Percentiles rank a stretch among this genome's conserved stretches.
phyloP scores from a whole-genome alignment of 306 rosid species.

The Sophora flavescens region DNA sequence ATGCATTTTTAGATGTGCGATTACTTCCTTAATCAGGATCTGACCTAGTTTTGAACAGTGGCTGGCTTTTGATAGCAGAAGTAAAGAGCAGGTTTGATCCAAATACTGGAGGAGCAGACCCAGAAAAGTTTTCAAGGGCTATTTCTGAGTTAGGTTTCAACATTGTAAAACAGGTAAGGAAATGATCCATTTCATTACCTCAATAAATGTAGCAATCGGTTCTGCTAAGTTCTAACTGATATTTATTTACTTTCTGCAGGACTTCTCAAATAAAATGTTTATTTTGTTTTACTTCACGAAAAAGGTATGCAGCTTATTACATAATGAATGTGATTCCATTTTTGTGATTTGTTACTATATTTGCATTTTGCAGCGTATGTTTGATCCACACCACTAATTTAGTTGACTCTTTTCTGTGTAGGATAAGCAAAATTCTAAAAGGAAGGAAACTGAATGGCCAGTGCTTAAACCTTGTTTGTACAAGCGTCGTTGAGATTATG shows the following conservation, averaged over 20 bases:
- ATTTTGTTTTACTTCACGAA: constrained; percentile 81
- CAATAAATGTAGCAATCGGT: background rate
- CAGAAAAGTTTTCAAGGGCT: constrained; percentile 70
- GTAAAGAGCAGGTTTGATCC: constrained; percentile 95
- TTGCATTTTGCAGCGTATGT: background rate
- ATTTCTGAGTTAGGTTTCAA: constrained; percentile 78
- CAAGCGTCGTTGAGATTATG: constrained; percentile 76
- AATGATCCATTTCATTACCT: constrained; percentile 31
- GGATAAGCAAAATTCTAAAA: constrained; percentile 63
- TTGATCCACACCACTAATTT: background rate
- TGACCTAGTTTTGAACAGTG: constrained; percentile 60
- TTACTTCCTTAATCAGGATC: constrained; percentile 23
- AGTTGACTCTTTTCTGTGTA: constrained; percentile 42
- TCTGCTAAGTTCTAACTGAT: constrained; percentile 58
- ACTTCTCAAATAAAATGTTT: constrained; percentile 91
- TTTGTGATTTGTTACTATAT: constrained; percentile 22
- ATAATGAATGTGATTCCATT: constrained; percentile 16
- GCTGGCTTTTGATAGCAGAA: constrained; percentile 96
- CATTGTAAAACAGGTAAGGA: constrained; percentile 60
- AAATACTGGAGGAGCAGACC: constrained; percentile 89
- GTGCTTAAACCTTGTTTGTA: constrained; percentile 88
- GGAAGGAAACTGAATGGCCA: constrained; percentile 83
- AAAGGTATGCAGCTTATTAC: constrained; percentile 60
- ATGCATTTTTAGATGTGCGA: background rate
- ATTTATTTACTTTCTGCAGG: constrained; percentile 59